A percentile compares a stretch with the other conserved stretches of the same genome.
Evolutionary conservation across 768 basidiomycete genomes (phyloP).

Genomic region (Boletus reticulatus): DNA sequence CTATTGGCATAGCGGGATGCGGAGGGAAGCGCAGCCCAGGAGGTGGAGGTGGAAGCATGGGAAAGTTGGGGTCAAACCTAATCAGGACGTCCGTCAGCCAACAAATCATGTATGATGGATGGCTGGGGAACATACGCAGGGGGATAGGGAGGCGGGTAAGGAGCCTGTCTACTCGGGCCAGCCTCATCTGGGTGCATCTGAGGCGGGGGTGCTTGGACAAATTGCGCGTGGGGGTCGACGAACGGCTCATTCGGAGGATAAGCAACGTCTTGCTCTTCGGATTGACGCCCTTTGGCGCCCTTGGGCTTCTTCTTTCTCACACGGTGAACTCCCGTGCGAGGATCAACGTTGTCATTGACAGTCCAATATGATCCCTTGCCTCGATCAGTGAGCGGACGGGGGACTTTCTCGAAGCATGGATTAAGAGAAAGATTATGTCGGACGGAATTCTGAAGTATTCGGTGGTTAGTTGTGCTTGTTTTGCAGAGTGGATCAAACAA

Average conservation of each 20-base stretch:
- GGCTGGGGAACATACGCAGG: constrained; percentile 41
- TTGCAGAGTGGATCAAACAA: constrained; percentile 44
- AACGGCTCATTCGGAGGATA: constrained; percentile 60
- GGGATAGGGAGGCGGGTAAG: constrained; percentile 62
- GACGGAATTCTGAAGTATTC: constrained; percentile 71
- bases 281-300: constrained; percentile 45
- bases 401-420: constrained; percentile 88
- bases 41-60: constrained; percentile 53
- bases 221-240: constrained; percentile 55
- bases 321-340: constrained; percentile 85
- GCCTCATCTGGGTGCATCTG: constrained; percentile 61
- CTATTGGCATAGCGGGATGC: constrained; percentile 56
- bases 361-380: constrained; percentile 94
- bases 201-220: constrained; percentile 44
- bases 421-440: constrained; percentile 89
- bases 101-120: background rate
- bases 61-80: constrained; percentile 75
- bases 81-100: constrained; percentile 14
- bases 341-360: constrained; percentile 86
- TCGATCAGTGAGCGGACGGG: constrained; percentile 86
- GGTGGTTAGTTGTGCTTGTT: constrained; percentile 28
- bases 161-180: constrained; percentile 54
- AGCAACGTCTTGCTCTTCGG: constrained; percentile 63
- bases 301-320: constrained; percentile 86
- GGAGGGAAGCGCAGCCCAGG: constrained; percentile 63